phyloP scores from a whole-genome alignment of 805 yeast genomes.

The Martiniozyma abietophila region DNA sequence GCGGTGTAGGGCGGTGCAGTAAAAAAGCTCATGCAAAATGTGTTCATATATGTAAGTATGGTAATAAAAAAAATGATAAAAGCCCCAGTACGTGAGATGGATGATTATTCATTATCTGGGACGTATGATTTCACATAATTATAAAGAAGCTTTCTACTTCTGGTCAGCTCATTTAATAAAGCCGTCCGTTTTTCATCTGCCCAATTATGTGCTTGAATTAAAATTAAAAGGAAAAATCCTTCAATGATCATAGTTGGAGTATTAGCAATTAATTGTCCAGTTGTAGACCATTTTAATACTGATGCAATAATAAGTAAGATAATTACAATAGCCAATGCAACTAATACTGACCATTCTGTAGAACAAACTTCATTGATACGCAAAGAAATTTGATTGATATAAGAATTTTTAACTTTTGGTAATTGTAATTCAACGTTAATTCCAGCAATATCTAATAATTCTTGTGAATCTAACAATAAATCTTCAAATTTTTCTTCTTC shows the following conservation, averaged over 20 bases:
- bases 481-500: conserved; percentile 18
- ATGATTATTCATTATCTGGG: background rate
- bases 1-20: too few relatives aligned
- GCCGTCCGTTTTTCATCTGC: conserved; percentile 13
- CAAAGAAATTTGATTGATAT: conserved; percentile 12
- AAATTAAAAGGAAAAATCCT: conserved; percentile 30
- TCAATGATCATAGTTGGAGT: conserved; percentile 38
- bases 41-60: too few relatives aligned
- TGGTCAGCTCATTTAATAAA: conserved; percentile 9
- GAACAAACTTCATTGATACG: conserved; percentile 26
- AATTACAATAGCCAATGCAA: conserved; percentile 22
- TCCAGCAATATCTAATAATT: conserved; percentile 22
- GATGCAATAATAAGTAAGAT: conserved; percentile 27
- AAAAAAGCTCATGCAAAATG: too few relatives aligned
- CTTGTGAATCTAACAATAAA: conserved; percentile 26
- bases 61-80: too few relatives aligned
- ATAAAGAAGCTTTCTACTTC: conserved; percentile 8
- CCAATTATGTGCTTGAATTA: conserved; percentile 31
- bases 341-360: conserved; percentile 24
- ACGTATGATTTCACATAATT: conserved; percentile 5
- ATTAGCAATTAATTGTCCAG: conserved; percentile 32
- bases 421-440: conserved; percentile 12
- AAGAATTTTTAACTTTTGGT: conserved; percentile 2
- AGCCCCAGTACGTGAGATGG: too few relatives aligned
- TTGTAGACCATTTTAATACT: conserved; percentile 29